Conservation (phyloP, 345 rosid genomes). For the Excoecaria cochinchinensis region DNA sequence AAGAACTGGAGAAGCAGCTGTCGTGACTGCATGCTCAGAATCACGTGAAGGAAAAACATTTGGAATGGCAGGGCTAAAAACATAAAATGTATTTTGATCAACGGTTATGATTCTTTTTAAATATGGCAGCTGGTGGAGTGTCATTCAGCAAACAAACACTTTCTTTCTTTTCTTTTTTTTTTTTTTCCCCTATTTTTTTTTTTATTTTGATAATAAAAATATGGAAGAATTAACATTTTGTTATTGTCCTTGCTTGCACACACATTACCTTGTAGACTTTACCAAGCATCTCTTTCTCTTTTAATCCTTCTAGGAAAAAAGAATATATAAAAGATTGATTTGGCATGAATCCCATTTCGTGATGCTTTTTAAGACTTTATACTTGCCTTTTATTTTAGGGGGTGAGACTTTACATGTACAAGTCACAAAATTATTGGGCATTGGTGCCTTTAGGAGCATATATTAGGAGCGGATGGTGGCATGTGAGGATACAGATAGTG, state of each 20-base stretch:
- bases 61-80: neutral
- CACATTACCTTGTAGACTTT: too few species aligned
- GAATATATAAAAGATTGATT: neutral
- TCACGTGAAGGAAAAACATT: slow-evolving; percentile 60
- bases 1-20: slow-evolving; percentile 40
- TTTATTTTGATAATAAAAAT: too few species aligned
- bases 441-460: slow-evolving; percentile 5
- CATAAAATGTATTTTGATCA: too few species aligned
- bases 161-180: too few species aligned
- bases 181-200: too few species aligned
- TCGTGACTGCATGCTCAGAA: slow-evolving; percentile 48
- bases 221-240: too few species aligned
- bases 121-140: too few species aligned
- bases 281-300: too few species aligned
- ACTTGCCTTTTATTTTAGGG: neutral
- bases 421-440: neutral
- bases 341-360: neutral
- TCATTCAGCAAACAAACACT: too few species aligned
- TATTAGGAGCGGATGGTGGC: slow-evolving; percentile 10
- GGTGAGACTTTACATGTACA: neutral
- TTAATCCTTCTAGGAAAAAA: too few species aligned
- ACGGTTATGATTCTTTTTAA: too few species aligned
- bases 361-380: neutral
- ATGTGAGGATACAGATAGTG: slow-evolving; percentile 25
- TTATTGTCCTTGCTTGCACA: too few species aligned